Evolutionary conservation across 2,329 filamentous ascomycete genomes (phyloP), one percentile per base, ranked within the genome.

Genomic region (Colletotrichum endophyticum): DNA sequence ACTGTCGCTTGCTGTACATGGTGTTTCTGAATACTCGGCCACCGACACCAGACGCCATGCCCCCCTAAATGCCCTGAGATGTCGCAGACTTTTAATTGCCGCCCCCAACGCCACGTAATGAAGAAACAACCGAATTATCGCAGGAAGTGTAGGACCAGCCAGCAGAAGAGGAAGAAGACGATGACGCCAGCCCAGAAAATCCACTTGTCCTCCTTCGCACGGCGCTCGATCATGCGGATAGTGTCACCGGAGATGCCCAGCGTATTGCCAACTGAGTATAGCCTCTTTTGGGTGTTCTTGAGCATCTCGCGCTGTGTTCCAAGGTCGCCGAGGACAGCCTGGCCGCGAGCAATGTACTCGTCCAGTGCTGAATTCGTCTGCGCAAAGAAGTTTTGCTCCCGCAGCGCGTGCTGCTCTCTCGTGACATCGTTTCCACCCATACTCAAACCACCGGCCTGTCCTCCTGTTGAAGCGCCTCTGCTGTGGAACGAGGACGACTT

Each of bases 151-250:
- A 99, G 83, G 72, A 98, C 96, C 78, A 97, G 86, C 92, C 95
- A 99, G 85, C 96, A 98, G 83, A 99, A 99, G 49, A 91, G 83
- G 81, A 99, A 95, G 85, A 99, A 99, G 44, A 97, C 85, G 7
- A 98, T 85, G 4, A 96, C 95, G 0, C 97, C 96, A 0, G 88
- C 94, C 90, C 94, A 95, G 84, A 99, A 99, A 44, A 99, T 98
- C 96, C 96, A 99, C 86, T 98, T 99, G 84, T 99, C 97, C 88
- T 99, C 95, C 84, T 93, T 94, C 67, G 97, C 96, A 78, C 97
- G 90, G 80, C 97, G 88, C 86, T 99, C 96, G 57, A 99, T 94
- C 95, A 97, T 99, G 63, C 97, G 93, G 79, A 99, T 99, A 3
- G 97, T 99, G 84, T 99, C 96, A 25, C 96, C 96, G 82, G 95